phyloP scores from a whole-genome alignment of 495 filamentous ascomycete species.

The Podospora anserina region DNA sequence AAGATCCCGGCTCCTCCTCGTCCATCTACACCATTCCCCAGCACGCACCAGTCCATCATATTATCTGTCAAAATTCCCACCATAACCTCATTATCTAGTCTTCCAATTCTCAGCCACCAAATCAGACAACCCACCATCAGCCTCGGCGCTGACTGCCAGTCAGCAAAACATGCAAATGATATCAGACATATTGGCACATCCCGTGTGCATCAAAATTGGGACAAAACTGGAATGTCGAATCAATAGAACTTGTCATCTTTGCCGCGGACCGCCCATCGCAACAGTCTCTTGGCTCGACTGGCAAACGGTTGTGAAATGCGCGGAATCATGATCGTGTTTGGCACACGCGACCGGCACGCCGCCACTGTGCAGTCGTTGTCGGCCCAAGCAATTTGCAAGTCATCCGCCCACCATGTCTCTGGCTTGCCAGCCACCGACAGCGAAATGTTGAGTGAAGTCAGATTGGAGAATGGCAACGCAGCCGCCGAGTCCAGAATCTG shows the following conservation, averaged over 20 bases:
- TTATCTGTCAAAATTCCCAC: not conserved
- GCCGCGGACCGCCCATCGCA: constrained; percentile 27
- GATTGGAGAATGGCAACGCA: constrained; percentile 30
- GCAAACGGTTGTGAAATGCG: not conserved
- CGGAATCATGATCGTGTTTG: constrained; percentile 27
- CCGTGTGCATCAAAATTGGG: constrained; percentile 9
- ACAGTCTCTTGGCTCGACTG: constrained; percentile 12
- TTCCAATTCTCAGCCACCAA: not conserved
- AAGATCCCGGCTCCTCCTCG: constrained; percentile 2
- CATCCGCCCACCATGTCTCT: constrained; percentile 43
- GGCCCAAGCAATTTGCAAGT: constrained; percentile 43
- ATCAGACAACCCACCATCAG: not conserved
- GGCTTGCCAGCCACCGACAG: constrained; percentile 29
- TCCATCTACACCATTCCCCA: not conserved
- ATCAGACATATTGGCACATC: constrained; percentile 20
- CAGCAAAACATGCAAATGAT: constrained; percentile 28
- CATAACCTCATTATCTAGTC: not conserved
- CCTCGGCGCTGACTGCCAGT: not conserved
- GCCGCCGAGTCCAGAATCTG: constrained; percentile 27
- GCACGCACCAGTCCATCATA: not conserved
- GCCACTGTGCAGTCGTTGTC: constrained; percentile 40
- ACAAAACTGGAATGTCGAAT: constrained; percentile 16
- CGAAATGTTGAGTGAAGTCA: constrained; percentile 41
- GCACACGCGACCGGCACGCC: constrained; percentile 37
- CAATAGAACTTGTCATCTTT: not conserved